Base-by-base conservation (phyloP, 495 filamentous ascomycete genomes). In the Lepraria neglecta region DNA sequence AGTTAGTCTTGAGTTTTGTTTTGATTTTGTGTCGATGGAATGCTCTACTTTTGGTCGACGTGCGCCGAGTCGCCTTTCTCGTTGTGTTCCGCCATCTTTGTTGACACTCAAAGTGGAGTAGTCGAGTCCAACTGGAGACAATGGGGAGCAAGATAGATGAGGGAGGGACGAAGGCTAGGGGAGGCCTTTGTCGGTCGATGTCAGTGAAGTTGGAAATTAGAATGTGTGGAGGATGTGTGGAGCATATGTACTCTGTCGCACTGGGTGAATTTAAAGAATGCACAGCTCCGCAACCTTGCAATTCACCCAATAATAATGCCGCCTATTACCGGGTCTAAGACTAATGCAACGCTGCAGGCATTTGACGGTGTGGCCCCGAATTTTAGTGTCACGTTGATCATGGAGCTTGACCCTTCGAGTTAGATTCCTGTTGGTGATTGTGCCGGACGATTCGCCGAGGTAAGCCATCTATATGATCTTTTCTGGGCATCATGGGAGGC, bases 41-140 rank as follows among this genome's bases (percentile, higher is more conserved):
- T 38, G 5, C 11, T 43, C 5, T 38, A 61, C 59, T 31, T 31
- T 56, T 61, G 50, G 50, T 61, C 59, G 51, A 61, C 12, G 50
- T 61, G 59, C 27, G 50, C 51, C 50, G 46, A 24, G 31, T 61
- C 50, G 42, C 5, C 59, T 27, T 61, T 61, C 31, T 53, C 50
- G n/a, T 47, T 47, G 30, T 44, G 28, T 1, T 55, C 59, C 15
- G 59, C 50, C 59, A 61, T 61, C 21, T 14, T 40, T 21, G 38
- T 12, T 33, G 24, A 45, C 21, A 15, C 24, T 35, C 15, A 24
- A 24, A 42, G 11, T 27, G 43, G 31, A 38, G 7, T 2, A 38
- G 5, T 12, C 35, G 12, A 38, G 35, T 38, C 35, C 12, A 12
- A 38, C 6, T 38, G 35, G 12, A n/a, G n/a, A 38, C 35, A 38